These are phyloP conservation scores for Aspergillus caelatus DNA, from an alignment of 2,329 filamentous ascomycete species.

Conservation along the genomic window DNA sequence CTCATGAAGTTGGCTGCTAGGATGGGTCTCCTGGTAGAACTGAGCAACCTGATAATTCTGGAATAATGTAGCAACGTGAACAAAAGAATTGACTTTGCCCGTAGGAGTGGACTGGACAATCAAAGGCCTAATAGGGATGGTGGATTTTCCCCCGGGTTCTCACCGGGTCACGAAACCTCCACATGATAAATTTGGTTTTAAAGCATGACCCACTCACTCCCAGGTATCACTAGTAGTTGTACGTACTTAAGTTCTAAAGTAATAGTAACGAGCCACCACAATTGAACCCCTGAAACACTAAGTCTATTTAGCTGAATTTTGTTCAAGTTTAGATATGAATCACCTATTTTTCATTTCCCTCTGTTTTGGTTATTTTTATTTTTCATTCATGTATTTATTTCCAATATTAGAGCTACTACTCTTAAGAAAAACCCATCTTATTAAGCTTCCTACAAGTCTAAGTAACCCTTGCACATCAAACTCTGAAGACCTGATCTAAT, in stretches of 20 bases:
- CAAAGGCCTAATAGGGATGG: neutral
- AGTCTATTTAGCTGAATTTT: neutral
- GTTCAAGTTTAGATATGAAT: neutral
- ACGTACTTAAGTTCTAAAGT: no score
- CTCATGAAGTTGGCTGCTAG: slow-evolving; percentile 1
- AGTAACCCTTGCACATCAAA: neutral
- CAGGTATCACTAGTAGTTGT: no score
- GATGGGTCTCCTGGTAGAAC: neutral
- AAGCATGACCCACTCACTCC: neutral
- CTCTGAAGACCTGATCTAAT: no score
- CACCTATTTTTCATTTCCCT: neutral
- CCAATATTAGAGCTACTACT: no score
- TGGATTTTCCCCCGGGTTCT: neutral
- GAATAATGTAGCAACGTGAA: neutral
- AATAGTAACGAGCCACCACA: no score
- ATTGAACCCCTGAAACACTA: neutral
- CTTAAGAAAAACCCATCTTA: neutral
- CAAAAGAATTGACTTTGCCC: neutral
- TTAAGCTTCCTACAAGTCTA: neutral
- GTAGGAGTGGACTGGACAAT: neutral
- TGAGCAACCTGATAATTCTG: neutral
- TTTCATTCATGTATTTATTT: no score
- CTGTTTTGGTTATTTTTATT: no score
- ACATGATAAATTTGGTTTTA: neutral
- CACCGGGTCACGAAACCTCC: neutral